Evolutionary conservation across 768 basidiomycete species (phyloP), one percentile per base, ranked within the genome.

Genomic region (Auricularia sp.): DNA sequence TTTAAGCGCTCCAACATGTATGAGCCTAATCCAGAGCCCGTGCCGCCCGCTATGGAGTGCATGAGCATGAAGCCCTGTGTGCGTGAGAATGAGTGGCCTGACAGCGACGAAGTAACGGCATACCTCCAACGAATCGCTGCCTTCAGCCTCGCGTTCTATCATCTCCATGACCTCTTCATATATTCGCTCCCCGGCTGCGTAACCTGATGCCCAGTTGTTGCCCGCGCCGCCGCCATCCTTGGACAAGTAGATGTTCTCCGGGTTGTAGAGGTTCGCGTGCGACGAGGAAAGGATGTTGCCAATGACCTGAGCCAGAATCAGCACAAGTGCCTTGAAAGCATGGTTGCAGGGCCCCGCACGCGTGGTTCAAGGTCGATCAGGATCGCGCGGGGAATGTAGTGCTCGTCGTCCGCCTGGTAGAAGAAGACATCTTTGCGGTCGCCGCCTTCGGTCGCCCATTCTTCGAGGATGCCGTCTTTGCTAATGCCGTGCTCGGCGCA

Each of bases 331-430:
- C 29, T 42, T 3, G 47, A 4, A 51, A 36, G 34, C 29, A 39
- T 23, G 62, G 47, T 58, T 42, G 62, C 62, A 62, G 62, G 42
- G 62, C 62, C 53, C n/a, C 87, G 73, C 71, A 97, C 96, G 73
- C 97, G 83, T 21, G 97, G 97, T 73, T 99, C 97, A 34, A 97
- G 83, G 76, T 99, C 97, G 66, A 98, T 87, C 44, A 99, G 82
- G 66, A 99, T 96, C 3, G 97, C 93, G 62, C 97, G 84, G 1
- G 97, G 97, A 66, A 99, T 95, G 75, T 98, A 99, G 71, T 97
- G 95, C 74, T 98, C 97, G 71, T 99, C 97, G 74, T 99, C 97
- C n/a, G 97, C 97, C 75, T 98, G 96, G 74, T 99, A 98, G 79
- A 99, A 99, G 78, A 99, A 99, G 34, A 97, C 96, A 77, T 99